Evolutionary conservation across 306 rosid genomes (phyloP), one percentile per base, ranked within the genome.

Genomic region (Citrullus amarus): DNA sequence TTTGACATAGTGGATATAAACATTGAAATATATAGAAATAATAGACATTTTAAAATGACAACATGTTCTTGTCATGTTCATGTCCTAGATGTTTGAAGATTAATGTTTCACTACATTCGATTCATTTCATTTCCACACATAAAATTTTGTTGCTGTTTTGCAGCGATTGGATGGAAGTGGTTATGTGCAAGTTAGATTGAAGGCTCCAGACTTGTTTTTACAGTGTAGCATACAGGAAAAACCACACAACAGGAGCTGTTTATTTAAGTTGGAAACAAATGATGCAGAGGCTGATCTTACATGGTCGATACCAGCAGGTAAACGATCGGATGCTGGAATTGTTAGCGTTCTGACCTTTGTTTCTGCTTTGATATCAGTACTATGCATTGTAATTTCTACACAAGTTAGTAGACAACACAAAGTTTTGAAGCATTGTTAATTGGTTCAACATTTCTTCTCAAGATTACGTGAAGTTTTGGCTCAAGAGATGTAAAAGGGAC

Each of bases 121-220:
- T 22, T 8, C 30, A 2, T 56, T 9, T 56, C 0, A 18, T 54
- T 54, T 51, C 57, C 15, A 17, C 8, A n/a, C 62, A 8, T 20
- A 57, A 50, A 16, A 53, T 14, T 51, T 51, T 51, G 30, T 57
- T 28, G 13, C 28, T 76, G 54, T 30, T 34, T 46, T 46, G 79
- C 90, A 94, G 97, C 93, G 91, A 78, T 81, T 94, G 54, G 82
- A 86, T 63, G 95, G 85, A 78, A 92, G 93, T 78, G 97, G 97
- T 77, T 91, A 87, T 69, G 85, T 89, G 41, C 69, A 83, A 25
- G 88, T 92, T 67, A 81, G 84, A 85, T 87, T 94, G 60, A 82
- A 89, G 51, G 77, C 57, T 53, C 97, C 96, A 0, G 91, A 94
- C 84, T 75, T 88, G 68, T 79, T 92, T 71, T 13, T 89, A 81